These are phyloP conservation scores for Solanum bulbocastanum DNA, from an alignment of 257 asterid genomes.

Conservation along the genomic window DNA sequence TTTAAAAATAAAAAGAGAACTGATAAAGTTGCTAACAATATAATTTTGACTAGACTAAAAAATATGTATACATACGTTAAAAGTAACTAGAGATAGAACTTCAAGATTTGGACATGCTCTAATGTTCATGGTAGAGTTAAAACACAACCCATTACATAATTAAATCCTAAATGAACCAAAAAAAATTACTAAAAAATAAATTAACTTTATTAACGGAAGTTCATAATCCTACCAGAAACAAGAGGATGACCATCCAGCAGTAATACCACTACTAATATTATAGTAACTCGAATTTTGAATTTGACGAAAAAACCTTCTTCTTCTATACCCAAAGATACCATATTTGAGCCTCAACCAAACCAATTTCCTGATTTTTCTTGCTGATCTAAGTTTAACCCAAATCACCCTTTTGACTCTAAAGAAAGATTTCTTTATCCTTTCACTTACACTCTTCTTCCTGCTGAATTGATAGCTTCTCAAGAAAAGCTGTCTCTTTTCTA, in stretches of 20 bases:
- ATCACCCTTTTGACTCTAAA: conserved; percentile 43
- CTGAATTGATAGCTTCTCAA: conserved; percentile 82
- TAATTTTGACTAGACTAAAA: background rate
- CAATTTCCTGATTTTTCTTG: conserved; percentile 30
- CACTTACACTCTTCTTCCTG: conserved; percentile 46
- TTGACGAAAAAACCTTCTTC: conserved; percentile 28
- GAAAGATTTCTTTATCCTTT: conserved; percentile 42
- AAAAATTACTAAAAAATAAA: background rate
- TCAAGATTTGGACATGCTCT: background rate
- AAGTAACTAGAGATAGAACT: background rate
- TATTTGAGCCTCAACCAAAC: conserved; percentile 43
- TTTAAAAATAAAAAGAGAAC: background rate
- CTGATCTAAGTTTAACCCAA: conserved; percentile 33
- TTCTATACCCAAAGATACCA: conserved; percentile 37
- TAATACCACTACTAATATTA: background rate
- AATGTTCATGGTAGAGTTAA: background rate
- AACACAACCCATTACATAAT: background rate
- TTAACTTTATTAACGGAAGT: background rate
- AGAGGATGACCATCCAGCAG: conserved; percentile 11
- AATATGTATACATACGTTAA: background rate
- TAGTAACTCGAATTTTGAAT: background rate
- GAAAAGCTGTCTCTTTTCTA: conserved; percentile 73
- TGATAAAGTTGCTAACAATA: background rate
- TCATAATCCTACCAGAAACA: conserved; percentile 23
- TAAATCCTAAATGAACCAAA: background rate